phyloP scores from a whole-genome alignment of 345 rosid species.

The Lagerstroemia speciosa region DNA sequence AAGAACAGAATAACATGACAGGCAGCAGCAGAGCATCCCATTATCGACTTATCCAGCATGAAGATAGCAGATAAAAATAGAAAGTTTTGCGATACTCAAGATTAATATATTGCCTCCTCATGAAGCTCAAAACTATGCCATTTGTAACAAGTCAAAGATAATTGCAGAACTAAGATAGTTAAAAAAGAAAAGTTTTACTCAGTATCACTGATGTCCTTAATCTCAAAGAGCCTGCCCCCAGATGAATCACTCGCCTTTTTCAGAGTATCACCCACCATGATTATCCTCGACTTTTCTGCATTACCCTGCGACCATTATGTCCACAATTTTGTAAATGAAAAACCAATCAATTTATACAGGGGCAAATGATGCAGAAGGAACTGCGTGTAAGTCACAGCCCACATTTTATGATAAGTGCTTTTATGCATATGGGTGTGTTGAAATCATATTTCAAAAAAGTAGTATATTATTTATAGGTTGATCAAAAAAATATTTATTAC shows the following conservation, averaged over 20 bases:
- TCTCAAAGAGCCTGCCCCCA: conserved; percentile 35
- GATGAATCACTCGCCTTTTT: conserved; percentile 61
- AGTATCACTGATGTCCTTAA: conserved; percentile 54
- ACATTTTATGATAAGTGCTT: not conserved
- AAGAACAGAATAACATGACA: not conserved
- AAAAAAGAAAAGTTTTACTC: conserved; percentile 30
- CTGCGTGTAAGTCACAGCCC: not conserved
- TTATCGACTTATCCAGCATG: not conserved
- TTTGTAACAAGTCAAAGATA: conserved; percentile 1
- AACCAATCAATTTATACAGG: not conserved
- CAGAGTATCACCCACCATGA: conserved; percentile 83
- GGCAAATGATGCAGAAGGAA: not conserved
- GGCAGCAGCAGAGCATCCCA: not conserved
- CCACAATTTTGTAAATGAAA: not conserved
- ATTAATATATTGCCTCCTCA: too few species aligned
- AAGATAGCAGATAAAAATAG: not conserved
- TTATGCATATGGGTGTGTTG: not conserved
- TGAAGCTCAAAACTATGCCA: not conserved
- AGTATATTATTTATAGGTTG: too few species aligned
- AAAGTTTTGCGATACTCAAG: not conserved
- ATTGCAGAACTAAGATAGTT: not conserved
- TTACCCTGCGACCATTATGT: conserved; percentile 40
- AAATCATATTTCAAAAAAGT: not conserved
- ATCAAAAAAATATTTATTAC: too few species aligned
- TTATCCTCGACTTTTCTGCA: conserved; percentile 82